Evolutionary conservation across 2,329 filamentous ascomycete species (phyloP), one percentile per base, ranked within the genome.

Genomic region (Basipetospora chlamydospora): DNA sequence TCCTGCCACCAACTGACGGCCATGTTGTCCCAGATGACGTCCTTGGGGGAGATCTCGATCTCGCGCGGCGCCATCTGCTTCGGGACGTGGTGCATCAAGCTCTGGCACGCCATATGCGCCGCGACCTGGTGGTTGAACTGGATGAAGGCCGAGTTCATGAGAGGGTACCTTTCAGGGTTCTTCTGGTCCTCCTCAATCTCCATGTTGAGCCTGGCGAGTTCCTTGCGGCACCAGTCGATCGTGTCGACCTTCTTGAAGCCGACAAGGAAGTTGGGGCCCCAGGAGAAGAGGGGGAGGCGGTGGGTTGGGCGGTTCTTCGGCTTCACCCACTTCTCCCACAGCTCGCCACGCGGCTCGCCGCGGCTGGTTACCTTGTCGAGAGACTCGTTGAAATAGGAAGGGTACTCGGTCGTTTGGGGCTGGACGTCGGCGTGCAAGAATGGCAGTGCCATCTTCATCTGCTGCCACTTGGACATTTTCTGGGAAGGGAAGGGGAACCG

Each of bases 51-150:
- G 32, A 98, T 86, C 52, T 98, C 90, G n/a, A 94, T 81, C 28
- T 83, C 71, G 20, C 90, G 75, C 1, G 90, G 90, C 1, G 84
- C 72, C 90, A 98, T 98, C 31, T 93, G 82, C 47, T 83, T 83
- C 1, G 90, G 90, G 1, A 94, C 57, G 49, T 98, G 90, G 53
- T 96, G 86, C 26, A 81, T 86, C 31, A 92, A 69, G 33, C 84
- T 77, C 54, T 98, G 90, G 53, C 86, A 95, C 40, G 88, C 90
- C 90, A 98, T 96, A 50, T 98, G 90, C 0, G 90, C 90, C 5
- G 88, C 87, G 2, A 95, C 83, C 53, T 98, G 90, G 51, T 95
- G 81, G 50, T 98, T 94, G 67, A 98, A 98, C 53, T 98, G 90
- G 42, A 98, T 86, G 47, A 98, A 98, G 1, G 90, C 90, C 1